A percentile compares a stretch with the other conserved stretches of the same genome.
phyloP scores from a whole-genome alignment of 2,329 filamentous ascomycete species.

The Parafenestella ontariensis region DNA sequence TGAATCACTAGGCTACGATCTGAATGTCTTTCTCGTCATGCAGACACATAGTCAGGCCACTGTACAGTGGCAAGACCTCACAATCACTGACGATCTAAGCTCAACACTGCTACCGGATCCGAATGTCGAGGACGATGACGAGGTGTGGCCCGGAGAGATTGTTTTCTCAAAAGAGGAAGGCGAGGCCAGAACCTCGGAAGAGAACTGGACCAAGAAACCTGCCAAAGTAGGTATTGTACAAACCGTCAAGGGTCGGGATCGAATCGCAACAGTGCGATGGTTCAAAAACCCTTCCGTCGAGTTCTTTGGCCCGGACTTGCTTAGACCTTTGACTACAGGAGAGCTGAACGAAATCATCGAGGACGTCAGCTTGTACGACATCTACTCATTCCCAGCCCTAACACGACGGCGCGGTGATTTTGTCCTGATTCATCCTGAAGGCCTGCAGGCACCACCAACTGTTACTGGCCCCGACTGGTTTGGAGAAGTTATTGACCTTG shows the following conservation, averaged over 20 bases:
- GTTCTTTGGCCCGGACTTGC: constrained; percentile 46
- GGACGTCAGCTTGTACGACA: constrained; percentile 66
- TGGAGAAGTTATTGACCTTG: constrained; percentile 63
- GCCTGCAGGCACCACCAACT: constrained; percentile 14
- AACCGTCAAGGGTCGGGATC: constrained; percentile 61
- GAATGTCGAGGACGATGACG: constrained; percentile 62
- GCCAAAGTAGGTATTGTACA: constrained; percentile 64
- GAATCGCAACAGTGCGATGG: constrained; percentile 65
- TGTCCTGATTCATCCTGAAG: constrained; percentile 55
- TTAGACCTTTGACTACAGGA: constrained; percentile 54
- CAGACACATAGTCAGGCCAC: constrained; percentile 58
- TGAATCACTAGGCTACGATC: constrained; percentile 62
- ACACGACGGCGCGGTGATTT: constrained; percentile 60
- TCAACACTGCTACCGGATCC: constrained; percentile 58
- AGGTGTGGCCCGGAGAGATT: constrained; percentile 65
- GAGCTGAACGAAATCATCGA: constrained; percentile 51
- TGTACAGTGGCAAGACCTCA: constrained; percentile 67
- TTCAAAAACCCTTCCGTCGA: constrained; percentile 48
- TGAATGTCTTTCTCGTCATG: constrained; percentile 64
- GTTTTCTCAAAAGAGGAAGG: constrained; percentile 56
- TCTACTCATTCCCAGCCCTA: constrained; percentile 58
- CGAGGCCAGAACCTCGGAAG: constrained; percentile 15
- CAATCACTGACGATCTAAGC: constrained; percentile 56
- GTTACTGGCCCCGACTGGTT: constrained; percentile 56
- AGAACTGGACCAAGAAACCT: constrained; percentile 49